Evolutionary conservation across 1,284 basidiomycete species (phyloP).

Genomic region (Irpex sp.): DNA sequence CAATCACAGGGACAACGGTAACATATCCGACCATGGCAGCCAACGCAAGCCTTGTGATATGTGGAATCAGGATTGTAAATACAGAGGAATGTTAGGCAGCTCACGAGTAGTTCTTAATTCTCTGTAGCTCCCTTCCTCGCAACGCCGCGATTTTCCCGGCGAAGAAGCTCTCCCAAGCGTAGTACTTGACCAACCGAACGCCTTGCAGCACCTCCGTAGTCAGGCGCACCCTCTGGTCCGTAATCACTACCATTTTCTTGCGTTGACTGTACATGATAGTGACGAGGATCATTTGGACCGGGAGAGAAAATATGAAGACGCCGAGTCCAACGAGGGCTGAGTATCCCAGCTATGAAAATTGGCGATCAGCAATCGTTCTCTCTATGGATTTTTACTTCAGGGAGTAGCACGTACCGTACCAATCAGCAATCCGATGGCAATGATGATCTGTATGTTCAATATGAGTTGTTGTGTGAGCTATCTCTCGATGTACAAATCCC

Average conservation of each 20-base stretch:
- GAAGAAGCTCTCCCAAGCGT: conserved; percentile 66
- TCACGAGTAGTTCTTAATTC: conserved; percentile 47
- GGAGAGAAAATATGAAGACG: conserved; percentile 56
- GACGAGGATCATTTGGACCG: conserved; percentile 62
- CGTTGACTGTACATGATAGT: conserved; percentile 61
- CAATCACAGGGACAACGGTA: conserved; percentile 61
- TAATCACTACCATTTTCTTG: conserved; percentile 66
- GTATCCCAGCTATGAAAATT: conserved; percentile 49
- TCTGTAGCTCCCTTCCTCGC: conserved; percentile 48
- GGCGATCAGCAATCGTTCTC: conserved; percentile 3
- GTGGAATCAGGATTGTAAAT: background rate
- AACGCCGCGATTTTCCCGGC: conserved; percentile 45
- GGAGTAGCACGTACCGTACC: conserved; percentile 41
- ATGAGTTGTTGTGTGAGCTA: background rate
- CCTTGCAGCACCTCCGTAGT: conserved; percentile 65
- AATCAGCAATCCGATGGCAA: conserved; percentile 65
- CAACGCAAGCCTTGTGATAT: conserved; percentile 39
- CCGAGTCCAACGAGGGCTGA: conserved; percentile 72
- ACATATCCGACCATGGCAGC: conserved; percentile 54
- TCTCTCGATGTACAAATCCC: background rate
- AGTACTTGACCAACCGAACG: conserved; percentile 59
- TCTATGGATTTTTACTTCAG: background rate
- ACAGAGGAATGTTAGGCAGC: conserved; percentile 17
- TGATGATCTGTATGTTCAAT: conserved; percentile 40
- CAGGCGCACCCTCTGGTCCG: conserved; percentile 68